A percentile compares a stretch with the other conserved stretches of the same genome.
phyloP scores from a whole-genome alignment of 768 basidiomycete genomes.

The Pisolithus marmoratus region DNA sequence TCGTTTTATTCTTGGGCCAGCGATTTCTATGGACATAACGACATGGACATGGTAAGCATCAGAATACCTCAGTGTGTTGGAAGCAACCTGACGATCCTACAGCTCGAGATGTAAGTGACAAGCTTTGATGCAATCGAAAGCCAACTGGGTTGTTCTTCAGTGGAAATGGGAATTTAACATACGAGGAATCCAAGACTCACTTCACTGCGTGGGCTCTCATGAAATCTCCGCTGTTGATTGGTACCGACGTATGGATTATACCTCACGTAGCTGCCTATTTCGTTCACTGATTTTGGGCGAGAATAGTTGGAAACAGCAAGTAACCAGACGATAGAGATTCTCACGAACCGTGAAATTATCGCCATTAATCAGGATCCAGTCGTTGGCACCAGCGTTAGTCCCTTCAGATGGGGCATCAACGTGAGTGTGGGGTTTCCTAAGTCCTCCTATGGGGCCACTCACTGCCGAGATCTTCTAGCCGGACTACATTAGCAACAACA shows the following conservation, averaged over 20 bases:
- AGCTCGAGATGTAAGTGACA: conserved; percentile 52
- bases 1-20: conserved; percentile 58
- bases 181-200: conserved; percentile 62
- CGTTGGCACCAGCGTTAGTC: conserved; percentile 53
- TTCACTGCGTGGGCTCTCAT: conserved; percentile 71
- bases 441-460: background rate
- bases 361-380: conserved; percentile 67
- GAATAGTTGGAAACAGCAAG: conserved; percentile 47
- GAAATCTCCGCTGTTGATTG: conserved; percentile 63
- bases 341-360: conserved; percentile 58
- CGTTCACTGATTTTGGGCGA: background rate
- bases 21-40: conserved; percentile 65
- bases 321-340: conserved; percentile 47
- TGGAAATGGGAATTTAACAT: conserved; percentile 56
- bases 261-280: conserved; percentile 5
- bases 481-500: conserved; percentile 33
- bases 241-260: conserved; percentile 42
- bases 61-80: conserved; percentile 4
- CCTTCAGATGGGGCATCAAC: conserved; percentile 65
- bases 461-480: conserved; percentile 16
- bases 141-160: conserved; percentile 25
- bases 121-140: background rate
- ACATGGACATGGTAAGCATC: conserved; percentile 55
- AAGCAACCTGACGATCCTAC: background rate
- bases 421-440: conserved; percentile 33